Evolutionary conservation across 148 eudicot species (phyloP).

Genomic region (Arctostaphylos glauca): DNA sequence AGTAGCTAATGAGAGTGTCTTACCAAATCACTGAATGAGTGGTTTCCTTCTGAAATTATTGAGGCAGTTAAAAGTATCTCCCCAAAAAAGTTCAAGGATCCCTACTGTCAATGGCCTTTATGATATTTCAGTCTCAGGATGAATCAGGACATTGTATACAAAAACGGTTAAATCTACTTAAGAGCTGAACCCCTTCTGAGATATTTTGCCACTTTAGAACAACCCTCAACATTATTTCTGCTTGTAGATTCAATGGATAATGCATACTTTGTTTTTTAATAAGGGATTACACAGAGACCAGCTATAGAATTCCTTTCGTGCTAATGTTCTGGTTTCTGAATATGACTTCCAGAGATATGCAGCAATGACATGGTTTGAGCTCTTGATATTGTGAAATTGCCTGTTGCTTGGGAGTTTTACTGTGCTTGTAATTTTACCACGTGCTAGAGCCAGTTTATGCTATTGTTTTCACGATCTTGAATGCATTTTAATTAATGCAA

Average conservation of each 20-base stretch:
- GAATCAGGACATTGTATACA: not conserved
- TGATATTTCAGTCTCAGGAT: not conserved
- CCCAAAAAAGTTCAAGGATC: not conserved
- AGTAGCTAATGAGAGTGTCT: too few species aligned
- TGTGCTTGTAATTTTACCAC: not conserved
- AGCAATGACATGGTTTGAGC: not conserved
- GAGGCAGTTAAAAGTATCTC: too few species aligned
- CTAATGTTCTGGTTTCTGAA: not conserved
- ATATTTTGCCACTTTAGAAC: not conserved
- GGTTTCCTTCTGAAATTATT: not conserved
- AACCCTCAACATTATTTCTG: not conserved
- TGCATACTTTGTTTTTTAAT: not conserved
- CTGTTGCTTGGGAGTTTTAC: not conserved
- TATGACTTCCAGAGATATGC: not conserved
- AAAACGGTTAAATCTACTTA: not conserved
- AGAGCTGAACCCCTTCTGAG: too few species aligned
- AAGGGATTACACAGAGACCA: not conserved
- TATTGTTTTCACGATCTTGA: slow-evolving; percentile 2
- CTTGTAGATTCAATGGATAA: not conserved
- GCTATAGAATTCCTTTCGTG: not conserved
- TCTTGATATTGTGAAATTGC: not conserved
- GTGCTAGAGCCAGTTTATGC: not conserved
- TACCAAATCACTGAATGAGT: not conserved
- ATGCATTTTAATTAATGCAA: not conserved
- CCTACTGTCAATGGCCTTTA: not conserved